Evolutionary conservation across 306 rosid species (phyloP), one percentile per base, ranked within the genome.

Genomic region (Cicer judaicum): DNA sequence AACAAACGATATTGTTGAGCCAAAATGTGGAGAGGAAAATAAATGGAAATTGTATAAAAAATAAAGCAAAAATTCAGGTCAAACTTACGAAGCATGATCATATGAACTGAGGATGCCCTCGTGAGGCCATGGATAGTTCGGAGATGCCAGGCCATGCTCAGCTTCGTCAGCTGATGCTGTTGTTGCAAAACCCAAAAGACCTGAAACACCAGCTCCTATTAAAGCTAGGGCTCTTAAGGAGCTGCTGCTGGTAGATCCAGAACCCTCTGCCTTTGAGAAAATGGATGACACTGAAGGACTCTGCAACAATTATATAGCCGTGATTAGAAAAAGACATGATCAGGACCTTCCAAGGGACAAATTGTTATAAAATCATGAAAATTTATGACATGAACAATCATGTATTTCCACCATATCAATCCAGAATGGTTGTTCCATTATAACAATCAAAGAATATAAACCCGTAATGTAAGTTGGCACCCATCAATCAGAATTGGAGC

Each of bases 51-150:
- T 57, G 64, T 24, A 8, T 36, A 8, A 50, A 39, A 49, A 39
- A 6, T 44, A 8, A 56, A 42, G 21, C 1, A 34, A 48, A 68
- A 54, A 49, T 42, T 76, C 18, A 38, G 48, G 59, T 34, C 40
- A 53, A 79, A 88, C 99, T 86, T 67, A 92, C 98, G 99, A 90
- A 80, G 93, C 95, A 78, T 92, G 99, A 69, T 95, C 99, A 63
- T 95, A 95, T 80, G 99, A 95, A 77, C 99, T 95, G 55, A 95
- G 94, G 64, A 95, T 95, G 68, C 99, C 99, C 68, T 81, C n/a
- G 80, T 95, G 99, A 75, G 99, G 99, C 99, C 99, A 95, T 38
- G 99, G 99, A 87, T 92, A 95, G 88, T 40, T 83, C 66, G 99
- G 92, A 78, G 89, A 86, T 39, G 83, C 96, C 59, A 95, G 88